Percentiles rank a stretch among this genome's conserved stretches.
These are phyloP conservation scores for Articulospora tetracladia DNA, from an alignment of 495 filamentous ascomycete genomes.

Conservation along the genomic window DNA sequence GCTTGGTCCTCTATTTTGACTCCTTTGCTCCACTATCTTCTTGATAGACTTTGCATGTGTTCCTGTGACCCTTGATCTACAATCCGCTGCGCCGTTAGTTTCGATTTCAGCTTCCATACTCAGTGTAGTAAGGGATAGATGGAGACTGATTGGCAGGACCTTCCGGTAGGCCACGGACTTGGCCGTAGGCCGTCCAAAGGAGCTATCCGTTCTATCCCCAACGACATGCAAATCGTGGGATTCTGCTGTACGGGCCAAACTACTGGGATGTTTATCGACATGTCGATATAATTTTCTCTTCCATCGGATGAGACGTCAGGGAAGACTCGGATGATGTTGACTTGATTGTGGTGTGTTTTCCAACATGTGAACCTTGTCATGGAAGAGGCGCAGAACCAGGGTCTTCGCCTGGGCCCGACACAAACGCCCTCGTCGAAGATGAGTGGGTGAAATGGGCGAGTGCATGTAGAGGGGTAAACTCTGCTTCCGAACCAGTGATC, in stretches of 20 bases:
- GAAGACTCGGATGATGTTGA: conserved; percentile 4
- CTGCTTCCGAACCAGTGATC: not conserved
- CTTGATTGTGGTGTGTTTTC: conserved; percentile 8
- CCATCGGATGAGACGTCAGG: not conserved
- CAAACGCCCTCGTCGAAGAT: not conserved
- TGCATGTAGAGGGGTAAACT: not conserved
- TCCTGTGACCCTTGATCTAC: conserved; percentile 7
- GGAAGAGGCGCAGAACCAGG: not conserved
- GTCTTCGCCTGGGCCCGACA: not conserved
- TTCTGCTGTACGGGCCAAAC: no score
- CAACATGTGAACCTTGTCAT: not conserved
- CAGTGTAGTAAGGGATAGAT: not conserved
- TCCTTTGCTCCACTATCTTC: not conserved
- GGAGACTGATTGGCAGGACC: not conserved
- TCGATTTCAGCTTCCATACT: not conserved
- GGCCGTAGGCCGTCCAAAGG: no score
- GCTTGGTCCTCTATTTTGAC: not conserved
- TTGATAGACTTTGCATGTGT: not conserved
- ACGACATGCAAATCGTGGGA: no score
- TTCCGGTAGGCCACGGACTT: not conserved
- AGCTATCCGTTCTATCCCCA: no score
- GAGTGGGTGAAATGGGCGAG: not conserved
- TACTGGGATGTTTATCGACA: no score
- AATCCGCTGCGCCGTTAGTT: conserved; percentile 14
- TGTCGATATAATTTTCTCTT: no score